Conservation (phyloP, 352 stramenopile species). For the Peronospora destructor region DNA sequence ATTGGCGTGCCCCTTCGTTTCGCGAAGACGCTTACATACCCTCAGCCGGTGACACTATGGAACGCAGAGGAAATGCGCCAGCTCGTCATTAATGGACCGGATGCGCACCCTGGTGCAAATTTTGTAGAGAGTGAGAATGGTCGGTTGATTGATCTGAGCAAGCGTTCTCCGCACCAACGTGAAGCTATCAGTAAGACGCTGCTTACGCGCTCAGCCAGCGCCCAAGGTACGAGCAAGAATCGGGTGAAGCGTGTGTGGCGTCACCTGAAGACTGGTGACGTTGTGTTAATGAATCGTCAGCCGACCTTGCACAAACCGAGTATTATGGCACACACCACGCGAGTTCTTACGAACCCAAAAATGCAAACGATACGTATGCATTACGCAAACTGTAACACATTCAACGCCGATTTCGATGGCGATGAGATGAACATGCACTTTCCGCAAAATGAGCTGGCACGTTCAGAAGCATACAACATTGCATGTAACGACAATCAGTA, state of each 20-base stretch:
- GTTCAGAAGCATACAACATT: slow-evolving; percentile 96
- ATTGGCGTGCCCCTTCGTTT: slow-evolving; percentile 98
- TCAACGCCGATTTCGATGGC: slow-evolving; percentile 99
- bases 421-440: slow-evolving; percentile 99
- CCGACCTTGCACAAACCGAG: slow-evolving; percentile 99
- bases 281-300: slow-evolving; percentile 99
- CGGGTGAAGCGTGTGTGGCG: slow-evolving; percentile 94
- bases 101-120: slow-evolving; percentile 95
- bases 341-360: slow-evolving; percentile 93
- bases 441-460: slow-evolving; percentile 96
- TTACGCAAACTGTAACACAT: slow-evolving; percentile 99
- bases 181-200: slow-evolving; percentile 94
- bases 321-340: slow-evolving; percentile 99
- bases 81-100: slow-evolving; percentile 93
- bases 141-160: slow-evolving; percentile 91
- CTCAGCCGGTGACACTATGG: slow-evolving; percentile 95
- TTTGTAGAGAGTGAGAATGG: slow-evolving; percentile 96
- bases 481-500: slow-evolving; percentile 97
- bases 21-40: slow-evolving; percentile 96
- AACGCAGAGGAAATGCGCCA: slow-evolving; percentile 97
- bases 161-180: slow-evolving; percentile 89
- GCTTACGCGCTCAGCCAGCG: slow-evolving; percentile 83
- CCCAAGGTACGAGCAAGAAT: slow-evolving; percentile 74
- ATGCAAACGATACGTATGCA: slow-evolving; percentile 99
- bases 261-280: slow-evolving; percentile 96